Base-by-base conservation (phyloP, 148 eudicot species). In the Chenopodium formosanum region DNA sequence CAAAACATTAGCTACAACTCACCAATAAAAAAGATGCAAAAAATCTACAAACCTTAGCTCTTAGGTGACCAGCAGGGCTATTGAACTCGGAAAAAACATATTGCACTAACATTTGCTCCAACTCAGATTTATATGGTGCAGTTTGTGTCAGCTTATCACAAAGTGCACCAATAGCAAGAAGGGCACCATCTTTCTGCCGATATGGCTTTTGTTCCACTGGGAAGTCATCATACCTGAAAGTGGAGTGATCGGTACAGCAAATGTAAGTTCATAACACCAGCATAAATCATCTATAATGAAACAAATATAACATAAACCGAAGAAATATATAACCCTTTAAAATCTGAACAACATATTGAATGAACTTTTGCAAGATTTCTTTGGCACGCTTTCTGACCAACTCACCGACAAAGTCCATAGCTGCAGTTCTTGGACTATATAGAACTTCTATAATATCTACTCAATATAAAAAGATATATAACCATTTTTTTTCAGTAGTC, bases 321-420 rank as follows among this genome's bases (percentile, higher is more conserved):
- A 0, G 13, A 62, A 34, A 7, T n/a, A 84, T 12, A 47, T 91
- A 96, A 98, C 99, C 91, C 84, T 91, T 94, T 37, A 96, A 92
- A 84, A 96, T 90, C 83, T 90, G 98, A 73, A 96, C 98, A 83
- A 96, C 91, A 86, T 88, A 96, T 69, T 91, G 86, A 75, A 96
- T 80, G 79, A 96, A 96, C 86, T 96, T 96, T 29, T 94, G 99
- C 85, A 96, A 91, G 84, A 94, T 96, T 79, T 94, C 99, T 79
- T 96, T 96, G 22, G 93, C 97, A 32, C 98, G 99, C 83, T 92
- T 96, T 78, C 99, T 89, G 9, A 96, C 95, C 89, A 96, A 86
- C 91, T 96, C 99, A 86, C 93, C 91, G 47, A 96, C 99, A 82
- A 96, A 96, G 83, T 96, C 99, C 98, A 96, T 94, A 77, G 99